A percentile compares a stretch with the other conserved stretches of the same genome.
These are phyloP conservation scores for Periconia macrospinosa DNA, from an alignment of 2,329 filamentous ascomycete genomes.

Conservation along the genomic window DNA sequence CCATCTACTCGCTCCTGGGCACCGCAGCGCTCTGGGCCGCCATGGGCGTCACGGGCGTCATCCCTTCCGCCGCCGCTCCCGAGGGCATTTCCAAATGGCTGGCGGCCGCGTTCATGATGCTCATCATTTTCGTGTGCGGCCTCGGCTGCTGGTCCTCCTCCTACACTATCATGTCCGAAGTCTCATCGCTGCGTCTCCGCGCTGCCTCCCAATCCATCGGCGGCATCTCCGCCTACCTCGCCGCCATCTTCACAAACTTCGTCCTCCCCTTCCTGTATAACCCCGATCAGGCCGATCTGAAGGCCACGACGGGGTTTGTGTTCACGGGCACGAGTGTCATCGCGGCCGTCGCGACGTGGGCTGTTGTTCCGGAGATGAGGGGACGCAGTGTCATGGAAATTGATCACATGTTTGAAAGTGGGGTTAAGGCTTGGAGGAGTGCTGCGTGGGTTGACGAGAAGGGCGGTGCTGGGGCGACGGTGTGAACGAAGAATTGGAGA, in stretches of 20 bases:
- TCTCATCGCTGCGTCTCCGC: slow-evolving; percentile 37
- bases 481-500: too few relatives aligned
- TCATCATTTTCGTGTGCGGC: slow-evolving; percentile 33
- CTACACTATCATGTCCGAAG: slow-evolving; percentile 39
- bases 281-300: slow-evolving; percentile 38
- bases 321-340: slow-evolving; percentile 32
- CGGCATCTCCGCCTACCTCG: slow-evolving; percentile 16
- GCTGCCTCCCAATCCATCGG: slow-evolving; percentile 44
- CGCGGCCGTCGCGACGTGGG: slow-evolving; percentile 32
- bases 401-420: slow-evolving; percentile 38
- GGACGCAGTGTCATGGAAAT: slow-evolving; percentile 42
- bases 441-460: background rate
- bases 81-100: slow-evolving; percentile 3
- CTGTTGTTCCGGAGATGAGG: slow-evolving; percentile 42
- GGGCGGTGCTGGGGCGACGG: background rate
- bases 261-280: slow-evolving; percentile 42
- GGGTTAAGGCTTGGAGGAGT: background rate
- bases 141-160: slow-evolving; percentile 42
- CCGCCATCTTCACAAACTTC: slow-evolving; percentile 13
- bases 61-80: background rate
- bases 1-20: slow-evolving; percentile 6
- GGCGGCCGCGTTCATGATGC: slow-evolving; percentile 7
- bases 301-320: slow-evolving; percentile 45
- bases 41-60: slow-evolving; percentile 10
- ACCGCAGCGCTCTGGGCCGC: slow-evolving; percentile 7